Evolutionary conservation across 805 yeast species (phyloP), one percentile per base, ranked within the genome.

Genomic region (Zygosaccharomyces gambellarensis): DNA sequence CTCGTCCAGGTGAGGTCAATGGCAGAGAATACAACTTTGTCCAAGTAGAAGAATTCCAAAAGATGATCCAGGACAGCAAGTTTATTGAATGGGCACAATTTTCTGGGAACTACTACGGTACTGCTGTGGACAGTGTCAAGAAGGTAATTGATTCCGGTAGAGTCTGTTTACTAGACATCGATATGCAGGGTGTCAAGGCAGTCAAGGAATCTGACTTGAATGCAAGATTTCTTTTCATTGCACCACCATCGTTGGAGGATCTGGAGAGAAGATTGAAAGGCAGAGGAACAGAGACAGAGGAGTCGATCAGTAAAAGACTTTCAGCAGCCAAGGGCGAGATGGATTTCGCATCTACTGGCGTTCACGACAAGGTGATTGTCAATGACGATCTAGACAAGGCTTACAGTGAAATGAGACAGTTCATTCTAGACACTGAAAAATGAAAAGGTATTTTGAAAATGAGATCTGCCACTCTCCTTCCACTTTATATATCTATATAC

Each of bases 81-180:
- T 94, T 94, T 73, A 83, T 94, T 57, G 99, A 94, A 72, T 89
- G 96, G 94, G 99, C 99, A 4, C 94, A 90, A 71, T 94, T 94
- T 64, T 88, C 96, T 10, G 98, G 98, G 46, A 94, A 94, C 77
- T 90, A 87, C 76, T 94, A 94, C 71, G 99, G 99, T 51, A 94
- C 99, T 44, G 77, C 96, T 42, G 76, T 89, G 61, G 84, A 81
- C 63, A 84, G 96, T 28, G 97, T 94, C 41, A 78, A 86, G 59
- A 74, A 77, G 41, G 77, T 72, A 38, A 69, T 75, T 29, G 69
- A 71, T 46, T 67, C 76, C 52, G 87, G 89, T 60, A 81, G 78
- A 69, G 84, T 83, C 46, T 94, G 98, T 74, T 83, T 94, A 54
- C 77, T 94, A 65, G 99, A 94, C 71, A 94, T 94, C 58, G 99